A percentile compares a stretch with the other conserved stretches of the same genome.
Conservation (phyloP, 1,284 basidiomycete genomes). For the Pulchroboletus neoregius region DNA sequence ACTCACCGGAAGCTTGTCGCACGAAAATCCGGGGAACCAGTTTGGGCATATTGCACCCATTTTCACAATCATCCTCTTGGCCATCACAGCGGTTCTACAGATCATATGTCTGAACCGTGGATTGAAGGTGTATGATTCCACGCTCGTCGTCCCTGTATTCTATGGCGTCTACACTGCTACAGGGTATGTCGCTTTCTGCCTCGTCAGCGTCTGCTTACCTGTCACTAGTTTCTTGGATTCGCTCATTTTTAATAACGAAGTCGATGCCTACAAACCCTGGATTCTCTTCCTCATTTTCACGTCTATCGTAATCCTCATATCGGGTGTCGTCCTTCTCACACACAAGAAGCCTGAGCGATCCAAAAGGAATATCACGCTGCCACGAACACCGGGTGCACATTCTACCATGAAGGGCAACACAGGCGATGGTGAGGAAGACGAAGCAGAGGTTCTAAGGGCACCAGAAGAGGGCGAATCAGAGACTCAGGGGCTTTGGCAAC, state of each 20-base stretch:
- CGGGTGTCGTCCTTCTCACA: conserved; percentile 81
- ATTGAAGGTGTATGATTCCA: conserved; percentile 74
- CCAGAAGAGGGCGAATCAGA: conserved; percentile 39
- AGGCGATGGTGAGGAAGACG: conserved; percentile 27
- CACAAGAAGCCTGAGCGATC: conserved; percentile 73
- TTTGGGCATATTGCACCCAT: conserved; percentile 79
- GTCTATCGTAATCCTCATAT: conserved; percentile 80
- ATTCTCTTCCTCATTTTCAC: conserved; percentile 81
- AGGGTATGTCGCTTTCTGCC: conserved; percentile 38
- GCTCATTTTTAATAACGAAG: conserved; percentile 77
- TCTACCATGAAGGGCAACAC: conserved; percentile 20
- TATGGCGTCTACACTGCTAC: conserved; percentile 66
- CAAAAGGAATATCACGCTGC: conserved; percentile 15
- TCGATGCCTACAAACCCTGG: conserved; percentile 81
- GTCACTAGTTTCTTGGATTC: conserved; percentile 59
- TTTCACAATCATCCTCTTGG: conserved; percentile 79
- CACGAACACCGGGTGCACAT: conserved; percentile 11
- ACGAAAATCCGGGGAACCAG: conserved; percentile 79
- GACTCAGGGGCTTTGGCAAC: conserved; percentile 54
- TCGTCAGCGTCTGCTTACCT: conserved; percentile 8
- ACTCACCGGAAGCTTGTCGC: conserved; percentile 68
- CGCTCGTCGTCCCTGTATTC: conserved; percentile 71
- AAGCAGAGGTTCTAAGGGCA: conserved; percentile 36
- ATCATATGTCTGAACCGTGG: conserved; percentile 89
- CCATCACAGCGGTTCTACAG: conserved; percentile 78